phyloP scores from a whole-genome alignment of 108 stramenopile genomes.

The Nitzschia sp. region DNA sequence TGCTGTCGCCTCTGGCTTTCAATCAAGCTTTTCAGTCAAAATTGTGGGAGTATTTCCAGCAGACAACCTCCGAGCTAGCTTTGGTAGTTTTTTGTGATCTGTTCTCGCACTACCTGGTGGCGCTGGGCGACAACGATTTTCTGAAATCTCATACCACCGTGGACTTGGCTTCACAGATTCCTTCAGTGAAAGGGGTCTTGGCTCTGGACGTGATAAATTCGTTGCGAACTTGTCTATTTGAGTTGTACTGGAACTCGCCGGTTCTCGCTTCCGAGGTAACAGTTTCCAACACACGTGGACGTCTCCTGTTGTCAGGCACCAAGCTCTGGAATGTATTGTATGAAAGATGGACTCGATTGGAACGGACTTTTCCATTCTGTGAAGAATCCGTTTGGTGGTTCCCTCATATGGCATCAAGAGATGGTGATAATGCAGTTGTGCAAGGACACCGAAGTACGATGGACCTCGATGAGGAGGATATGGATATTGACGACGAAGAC shows the following conservation, averaged over 20 bases:
- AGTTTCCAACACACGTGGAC: constrained; percentile 25
- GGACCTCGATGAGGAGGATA: constrained; percentile 14
- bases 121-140: constrained; percentile 79
- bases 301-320: constrained; percentile 72
- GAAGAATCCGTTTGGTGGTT: constrained; percentile 80
- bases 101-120: constrained; percentile 70
- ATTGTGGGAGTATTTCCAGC: constrained; percentile 21
- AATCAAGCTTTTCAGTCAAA: constrained; percentile 16
- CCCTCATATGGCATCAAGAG: constrained; percentile 51
- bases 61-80: not conserved
- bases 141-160: constrained; percentile 34
- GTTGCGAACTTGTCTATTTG: constrained; percentile 47
- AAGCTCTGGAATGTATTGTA: constrained; percentile 84
- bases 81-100: constrained; percentile 72
- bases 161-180: not conserved
- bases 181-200: constrained; percentile 20
- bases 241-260: constrained; percentile 73
- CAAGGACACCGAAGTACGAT: constrained; percentile 32
- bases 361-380: constrained; percentile 57
- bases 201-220: constrained; percentile 50
- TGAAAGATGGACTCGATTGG: constrained; percentile 82
- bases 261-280: constrained; percentile 53
- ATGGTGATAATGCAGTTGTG: constrained; percentile 48
- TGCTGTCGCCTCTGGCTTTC: constrained; percentile 50
- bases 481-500: constrained; percentile 31